Conservation (phyloP, 352 stramenopile species). For the Phytophthora crassamura region DNA sequence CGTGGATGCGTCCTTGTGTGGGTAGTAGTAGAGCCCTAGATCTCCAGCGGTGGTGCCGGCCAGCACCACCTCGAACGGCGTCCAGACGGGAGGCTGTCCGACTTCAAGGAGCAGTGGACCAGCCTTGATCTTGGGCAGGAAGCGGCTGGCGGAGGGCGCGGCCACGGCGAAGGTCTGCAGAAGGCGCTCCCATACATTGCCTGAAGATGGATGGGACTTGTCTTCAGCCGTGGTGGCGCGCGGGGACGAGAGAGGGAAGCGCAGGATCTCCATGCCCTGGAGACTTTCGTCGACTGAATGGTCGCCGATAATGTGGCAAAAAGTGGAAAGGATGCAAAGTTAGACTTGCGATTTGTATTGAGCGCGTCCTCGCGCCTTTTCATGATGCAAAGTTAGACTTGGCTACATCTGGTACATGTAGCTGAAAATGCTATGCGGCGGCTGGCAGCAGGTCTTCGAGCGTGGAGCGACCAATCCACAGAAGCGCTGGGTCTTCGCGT, state of each 20-base stretch:
- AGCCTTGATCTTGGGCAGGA: constrained; percentile 67
- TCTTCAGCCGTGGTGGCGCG: not conserved
- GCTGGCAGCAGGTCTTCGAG: constrained; percentile 59
- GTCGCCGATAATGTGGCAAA: not conserved
- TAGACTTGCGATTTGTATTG: too few relatives aligned
- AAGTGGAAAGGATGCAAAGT: not conserved
- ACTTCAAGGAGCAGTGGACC: constrained; percentile 68
- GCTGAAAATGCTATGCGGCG: constrained; percentile 11
- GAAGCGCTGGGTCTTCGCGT: constrained; percentile 64
- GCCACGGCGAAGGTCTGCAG: constrained; percentile 54
- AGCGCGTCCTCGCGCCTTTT: constrained; percentile 9
- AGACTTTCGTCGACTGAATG: too few relatives aligned
- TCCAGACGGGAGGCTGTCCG: constrained; percentile 58
- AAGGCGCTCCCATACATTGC: constrained; percentile 59
- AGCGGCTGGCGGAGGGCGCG: constrained; percentile 41
- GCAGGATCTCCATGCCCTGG: constrained; percentile 35
- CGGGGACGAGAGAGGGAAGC: constrained; percentile 18
- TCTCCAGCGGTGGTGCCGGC: constrained; percentile 58
- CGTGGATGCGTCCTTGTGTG: constrained; percentile 41
- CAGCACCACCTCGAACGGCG: constrained; percentile 68
- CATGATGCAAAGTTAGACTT: constrained; percentile 8
- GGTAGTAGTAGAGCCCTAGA: constrained; percentile 77
- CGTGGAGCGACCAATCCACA: constrained; percentile 72
- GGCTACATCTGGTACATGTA: constrained; percentile 6
- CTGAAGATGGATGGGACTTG: too few relatives aligned